Percentiles rank a stretch among this genome's conserved stretches.
These are phyloP conservation scores for Chlamydomonas incerta DNA, from an alignment of 139 green algal genomes.

Conservation along the genomic window DNA sequence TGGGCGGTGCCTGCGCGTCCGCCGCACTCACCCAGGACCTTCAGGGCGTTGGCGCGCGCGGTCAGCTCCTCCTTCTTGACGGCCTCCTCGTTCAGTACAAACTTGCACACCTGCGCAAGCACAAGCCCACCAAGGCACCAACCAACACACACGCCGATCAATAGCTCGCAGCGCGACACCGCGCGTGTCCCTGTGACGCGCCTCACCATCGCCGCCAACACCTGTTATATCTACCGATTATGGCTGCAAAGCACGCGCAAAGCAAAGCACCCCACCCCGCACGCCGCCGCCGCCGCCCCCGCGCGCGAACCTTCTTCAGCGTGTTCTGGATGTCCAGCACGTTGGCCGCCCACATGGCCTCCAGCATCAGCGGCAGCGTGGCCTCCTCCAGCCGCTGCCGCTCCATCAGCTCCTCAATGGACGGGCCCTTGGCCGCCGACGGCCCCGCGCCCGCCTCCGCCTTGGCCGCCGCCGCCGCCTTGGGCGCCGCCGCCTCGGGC, in stretches of 20 bases:
- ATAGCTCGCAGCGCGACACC: no score
- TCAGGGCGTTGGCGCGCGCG: slow-evolving; percentile 45
- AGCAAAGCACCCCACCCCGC: not conserved
- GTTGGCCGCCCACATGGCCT: slow-evolving; percentile 95
- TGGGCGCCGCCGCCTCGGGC: not conserved
- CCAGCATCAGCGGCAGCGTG: slow-evolving; percentile 86
- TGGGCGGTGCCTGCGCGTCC: no score
- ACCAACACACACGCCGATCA: no score
- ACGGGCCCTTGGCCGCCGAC: not conserved
- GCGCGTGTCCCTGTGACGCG: no score
- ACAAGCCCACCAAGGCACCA: no score
- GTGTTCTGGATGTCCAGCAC: slow-evolving; percentile 93
- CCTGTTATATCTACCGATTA: no score
- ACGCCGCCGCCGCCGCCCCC: not conserved
- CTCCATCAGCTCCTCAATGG: slow-evolving; percentile 49
- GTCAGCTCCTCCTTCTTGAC: slow-evolving; percentile 41
- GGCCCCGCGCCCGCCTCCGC: not conserved
- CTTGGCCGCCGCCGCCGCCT: not conserved
- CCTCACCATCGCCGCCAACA: no score
- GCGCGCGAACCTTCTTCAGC: slow-evolving; percentile 70
- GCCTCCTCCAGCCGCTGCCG: slow-evolving; percentile 74
- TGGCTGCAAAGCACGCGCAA: no score
- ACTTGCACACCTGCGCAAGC: slow-evolving; percentile 47
- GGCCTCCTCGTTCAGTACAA: slow-evolving; percentile 44
- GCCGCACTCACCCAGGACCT: slow-evolving; percentile 40